Base-by-base conservation (phyloP, 805 yeast genomes). In the Wickerhamomyces hampshirensis region DNA sequence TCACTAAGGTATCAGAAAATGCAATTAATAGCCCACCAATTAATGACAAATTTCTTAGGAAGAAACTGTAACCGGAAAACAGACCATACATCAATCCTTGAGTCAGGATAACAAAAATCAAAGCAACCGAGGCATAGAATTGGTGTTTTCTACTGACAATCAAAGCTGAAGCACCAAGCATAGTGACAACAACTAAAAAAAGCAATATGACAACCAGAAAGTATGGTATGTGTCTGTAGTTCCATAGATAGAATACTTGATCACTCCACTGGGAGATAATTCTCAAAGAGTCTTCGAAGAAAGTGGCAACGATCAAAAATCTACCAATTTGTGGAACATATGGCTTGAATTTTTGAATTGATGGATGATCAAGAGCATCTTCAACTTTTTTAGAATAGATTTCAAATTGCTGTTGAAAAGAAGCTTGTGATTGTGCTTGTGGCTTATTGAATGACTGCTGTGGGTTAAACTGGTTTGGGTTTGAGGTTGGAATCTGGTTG, bases 61-160 rank as follows among this genome's bases (percentile, higher is more conserved):
- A 77, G 63, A 89, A 91, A 40, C 76, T 75, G 21, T 82, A 69
- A 51, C 89, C 95, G 50, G 82, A 77, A 46, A 86, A 75, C 44
- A 89, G 69, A 5, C 98, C 98, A 56, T 91, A 91, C 42, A 84
- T 84, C 11, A 89, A 47, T 5, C 96, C 96, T 66, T 91, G 98
- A 30, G 79, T 59, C 12, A 86, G 54, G 23, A 91, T 85, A 44
- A 88, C 91, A 6, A 71, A 67, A 28, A 82, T 62, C 46, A 91
- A 70, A 1, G 80, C 73, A 30, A 74, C 71, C 5, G 94, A 80
- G 7, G 96, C 87, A 46, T 75, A 68, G 33, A 76, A 75, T 15
- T 84, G 74, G 42, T 75, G 70, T 57, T 77, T 81, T 56, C 88
- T 75, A 48, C 79, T 56, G 30, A 89, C 73, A 44, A 91, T 76